These are phyloP conservation scores for Exophiala oligosperma DNA, from an alignment of 2,329 filamentous ascomycete species.

Conservation along the genomic window DNA sequence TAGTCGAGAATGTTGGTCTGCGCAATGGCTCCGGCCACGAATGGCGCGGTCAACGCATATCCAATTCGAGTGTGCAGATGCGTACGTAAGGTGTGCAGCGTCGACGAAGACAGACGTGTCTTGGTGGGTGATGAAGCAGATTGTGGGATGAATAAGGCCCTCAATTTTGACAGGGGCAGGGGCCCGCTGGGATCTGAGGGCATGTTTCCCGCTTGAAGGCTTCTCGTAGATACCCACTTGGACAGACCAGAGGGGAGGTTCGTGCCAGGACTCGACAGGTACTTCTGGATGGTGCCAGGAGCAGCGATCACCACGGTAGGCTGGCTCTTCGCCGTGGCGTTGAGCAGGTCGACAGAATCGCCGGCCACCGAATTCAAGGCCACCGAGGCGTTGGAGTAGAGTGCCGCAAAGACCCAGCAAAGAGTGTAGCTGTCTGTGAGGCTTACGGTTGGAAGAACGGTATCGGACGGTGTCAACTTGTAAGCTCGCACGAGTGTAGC, in stretches of 20 bases:
- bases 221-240: slow-evolving; percentile 47
- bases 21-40: slow-evolving; percentile 84
- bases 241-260: slow-evolving; percentile 14
- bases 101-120: slow-evolving; percentile 65
- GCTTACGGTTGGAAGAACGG: slow-evolving; percentile 81
- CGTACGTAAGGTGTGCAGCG: slow-evolving; percentile 77
- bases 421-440: slow-evolving; percentile 79
- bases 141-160: slow-evolving; percentile 78
- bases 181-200: slow-evolving; percentile 58
- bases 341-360: slow-evolving; percentile 70
- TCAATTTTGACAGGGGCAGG: slow-evolving; percentile 63
- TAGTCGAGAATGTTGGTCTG: slow-evolving; percentile 92
- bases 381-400: slow-evolving; percentile 81
- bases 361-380: slow-evolving; percentile 87
- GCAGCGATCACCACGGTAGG: slow-evolving; percentile 65
- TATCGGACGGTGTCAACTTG: slow-evolving; percentile 70
- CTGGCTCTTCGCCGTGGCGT: slow-evolving; percentile 68
- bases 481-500: slow-evolving; percentile 73
- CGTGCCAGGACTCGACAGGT: slow-evolving; percentile 60
- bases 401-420: slow-evolving; percentile 74
- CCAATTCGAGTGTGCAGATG: slow-evolving; percentile 77
- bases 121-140: slow-evolving; percentile 61
- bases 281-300: slow-evolving; percentile 60
- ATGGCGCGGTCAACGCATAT: slow-evolving; percentile 78
- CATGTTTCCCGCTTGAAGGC: slow-evolving; percentile 54